Evolutionary conservation across 2,329 filamentous ascomycete genomes (phyloP), one percentile per base, ranked within the genome.

Genomic region (Hymenoscyphus scutula): DNA sequence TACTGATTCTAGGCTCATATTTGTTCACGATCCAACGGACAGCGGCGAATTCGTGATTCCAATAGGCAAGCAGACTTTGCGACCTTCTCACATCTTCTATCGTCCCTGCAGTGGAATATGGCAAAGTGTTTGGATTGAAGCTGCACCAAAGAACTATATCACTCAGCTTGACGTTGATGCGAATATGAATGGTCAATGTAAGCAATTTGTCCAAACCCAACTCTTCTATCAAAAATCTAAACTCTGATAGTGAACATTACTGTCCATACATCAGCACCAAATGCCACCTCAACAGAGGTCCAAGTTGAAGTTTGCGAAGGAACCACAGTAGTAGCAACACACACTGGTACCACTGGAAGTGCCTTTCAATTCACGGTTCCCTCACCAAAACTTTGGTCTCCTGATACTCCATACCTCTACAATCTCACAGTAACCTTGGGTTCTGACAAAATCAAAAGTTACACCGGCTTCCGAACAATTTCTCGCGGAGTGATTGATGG

Each of bases 101-200:
- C 85, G 85, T 0, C 85, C 89, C 0, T 91, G 88, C 71, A 88
- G 85, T 37, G 89, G 89, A 5, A 90, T 91, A 66, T 91, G 89
- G 89, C 88, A 90, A 71, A 82, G 81, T 19, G 88, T 91, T 0
- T 91, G 88, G 88, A 76, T 91, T 1, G 85, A 89, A 71, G 79
- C 82, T n/a, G 85, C 82, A 0, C 84, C 88, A 0, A 65, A 75
- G 0, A 80, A 82, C 57, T 77, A 86, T 67, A 82, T 90, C 60
- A 82, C 81, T 0, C 61, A 60, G 37, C 41, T 67, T 5, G 65
- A 65, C 51, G 61, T 67, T 13, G 61, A 79, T 29, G 88, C 86
- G 0, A 80, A 80, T 65, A 83, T 82, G 76, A 67, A 84, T 56
- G 84, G 84, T n/a, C n/a, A n/a, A n/a, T n/a, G n/a, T n/a, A n/a